Evolutionary conservation across 352 stramenopile species (phyloP).

Genomic region (Phytophthora pseudosyringae): DNA sequence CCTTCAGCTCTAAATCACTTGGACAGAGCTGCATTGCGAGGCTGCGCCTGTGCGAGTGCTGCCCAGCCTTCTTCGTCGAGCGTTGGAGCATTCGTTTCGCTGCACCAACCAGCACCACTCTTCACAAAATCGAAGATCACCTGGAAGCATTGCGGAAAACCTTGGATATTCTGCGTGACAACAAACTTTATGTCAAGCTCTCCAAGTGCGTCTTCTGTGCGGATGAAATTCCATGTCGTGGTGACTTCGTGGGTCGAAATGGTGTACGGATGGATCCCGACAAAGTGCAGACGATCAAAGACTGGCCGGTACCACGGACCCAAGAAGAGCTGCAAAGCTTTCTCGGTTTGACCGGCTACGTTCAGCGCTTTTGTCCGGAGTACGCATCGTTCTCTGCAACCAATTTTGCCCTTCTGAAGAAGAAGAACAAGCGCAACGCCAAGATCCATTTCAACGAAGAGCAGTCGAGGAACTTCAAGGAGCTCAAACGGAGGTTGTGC

Average conservation of each 20-base stretch:
- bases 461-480: too few relatives aligned
- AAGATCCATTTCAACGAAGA: too few relatives aligned
- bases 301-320: neutral
- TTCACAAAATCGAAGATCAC: slow-evolving; percentile 4
- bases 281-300: slow-evolving; percentile 11
- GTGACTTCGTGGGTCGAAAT: slow-evolving; percentile 1
- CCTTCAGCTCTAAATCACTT: too few relatives aligned
- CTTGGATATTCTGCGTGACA: slow-evolving; percentile 13
- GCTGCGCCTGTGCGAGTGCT: too few relatives aligned
- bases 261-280: slow-evolving; percentile 4
- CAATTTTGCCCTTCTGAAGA: neutral
- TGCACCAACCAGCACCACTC: too few relatives aligned
- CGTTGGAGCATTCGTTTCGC: too few relatives aligned
- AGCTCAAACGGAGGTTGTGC: too few relatives aligned
- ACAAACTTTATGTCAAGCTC: slow-evolving; percentile 14
- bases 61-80: too few relatives aligned
- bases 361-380: neutral
- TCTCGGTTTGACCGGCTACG: neutral
- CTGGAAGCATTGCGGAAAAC: neutral
- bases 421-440: too few relatives aligned
- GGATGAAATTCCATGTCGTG: slow-evolving; percentile 4
- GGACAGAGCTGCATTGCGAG: too few relatives aligned
- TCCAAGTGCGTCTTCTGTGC: slow-evolving; percentile 11
- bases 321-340: slow-evolving; percentile 12
- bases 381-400: neutral